These are phyloP conservation scores for Casuarina cunninghamiana DNA, from an alignment of 306 rosid genomes.

Conservation along the genomic window DNA sequence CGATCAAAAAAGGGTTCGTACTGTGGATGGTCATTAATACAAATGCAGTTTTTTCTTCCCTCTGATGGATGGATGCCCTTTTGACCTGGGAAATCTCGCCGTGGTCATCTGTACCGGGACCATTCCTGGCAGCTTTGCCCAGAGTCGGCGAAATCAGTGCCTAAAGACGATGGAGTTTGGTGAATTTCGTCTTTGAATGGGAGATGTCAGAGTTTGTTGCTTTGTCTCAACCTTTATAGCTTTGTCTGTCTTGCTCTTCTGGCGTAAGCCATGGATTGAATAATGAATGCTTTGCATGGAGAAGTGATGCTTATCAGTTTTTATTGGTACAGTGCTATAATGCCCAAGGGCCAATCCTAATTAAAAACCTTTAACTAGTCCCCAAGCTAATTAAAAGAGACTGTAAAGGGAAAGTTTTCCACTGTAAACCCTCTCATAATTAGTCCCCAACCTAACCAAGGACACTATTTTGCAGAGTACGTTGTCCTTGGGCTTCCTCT, in stretches of 20 bases:
- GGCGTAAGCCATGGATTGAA: neutral
- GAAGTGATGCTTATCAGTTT: too few relatives aligned
- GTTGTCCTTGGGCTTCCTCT: too few relatives aligned
- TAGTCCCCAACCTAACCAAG: neutral
- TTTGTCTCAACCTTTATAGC: neutral
- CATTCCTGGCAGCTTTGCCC: conserved; percentile 8
- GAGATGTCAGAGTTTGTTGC: neutral
- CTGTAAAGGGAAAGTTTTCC: neutral
- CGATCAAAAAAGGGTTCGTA: too few relatives aligned
- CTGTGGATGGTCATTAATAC: too few relatives aligned
- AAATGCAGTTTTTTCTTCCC: too few relatives aligned
- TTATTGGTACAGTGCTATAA: neutral
- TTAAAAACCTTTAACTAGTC: too few relatives aligned
- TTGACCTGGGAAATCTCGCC: too few relatives aligned
- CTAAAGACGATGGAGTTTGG: neutral
- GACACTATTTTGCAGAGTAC: neutral
- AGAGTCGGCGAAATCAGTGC: neutral
- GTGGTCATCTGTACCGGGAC: too few relatives aligned
- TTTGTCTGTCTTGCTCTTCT: neutral
- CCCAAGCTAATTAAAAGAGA: too few relatives aligned
- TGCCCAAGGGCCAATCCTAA: neutral
- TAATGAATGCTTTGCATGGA: too few relatives aligned
- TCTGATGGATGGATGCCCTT: too few relatives aligned
- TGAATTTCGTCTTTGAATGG: neutral
- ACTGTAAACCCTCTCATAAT: neutral